phyloP scores from a whole-genome alignment of 148 eudicot species.

The Vaccinium myrtillus region DNA sequence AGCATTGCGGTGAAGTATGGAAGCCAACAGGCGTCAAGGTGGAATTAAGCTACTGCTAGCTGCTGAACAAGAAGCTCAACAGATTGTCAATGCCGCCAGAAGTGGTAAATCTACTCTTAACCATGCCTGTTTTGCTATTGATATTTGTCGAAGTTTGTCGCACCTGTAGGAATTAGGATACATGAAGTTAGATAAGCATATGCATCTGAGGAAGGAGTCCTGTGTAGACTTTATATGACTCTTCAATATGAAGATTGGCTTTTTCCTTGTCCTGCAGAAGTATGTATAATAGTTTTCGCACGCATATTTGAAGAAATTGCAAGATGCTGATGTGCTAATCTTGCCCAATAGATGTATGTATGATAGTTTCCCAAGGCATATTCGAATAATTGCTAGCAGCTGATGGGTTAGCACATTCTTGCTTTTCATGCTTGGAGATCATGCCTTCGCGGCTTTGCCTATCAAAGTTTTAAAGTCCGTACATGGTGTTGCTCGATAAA shows the following conservation, averaged over 20 bases:
- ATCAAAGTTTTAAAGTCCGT: neutral
- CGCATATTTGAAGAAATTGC: neutral
- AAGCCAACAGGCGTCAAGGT: constrained; percentile 9
- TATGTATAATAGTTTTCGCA: neutral
- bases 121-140: neutral
- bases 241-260: neutral
- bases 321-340: neutral
- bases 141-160: neutral
- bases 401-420: neutral
- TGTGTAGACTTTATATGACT: neutral
- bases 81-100: constrained; percentile 19
- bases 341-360: neutral
- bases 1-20: constrained; percentile 17
- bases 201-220: neutral
- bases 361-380: neutral
- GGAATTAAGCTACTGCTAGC: constrained; percentile 18
- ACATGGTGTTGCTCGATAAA: neutral
- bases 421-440: constrained; percentile 4
- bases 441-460: neutral
- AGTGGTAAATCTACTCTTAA: constrained; percentile 12
- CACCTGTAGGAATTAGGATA: neutral
- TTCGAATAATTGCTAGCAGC: neutral
- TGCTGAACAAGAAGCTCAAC: constrained; percentile 26
- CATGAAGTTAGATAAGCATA: constrained; percentile 5
- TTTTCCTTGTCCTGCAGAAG: neutral